Conservation (phyloP, 768 basidiomycete species). For the Suillus weaverae region DNA sequence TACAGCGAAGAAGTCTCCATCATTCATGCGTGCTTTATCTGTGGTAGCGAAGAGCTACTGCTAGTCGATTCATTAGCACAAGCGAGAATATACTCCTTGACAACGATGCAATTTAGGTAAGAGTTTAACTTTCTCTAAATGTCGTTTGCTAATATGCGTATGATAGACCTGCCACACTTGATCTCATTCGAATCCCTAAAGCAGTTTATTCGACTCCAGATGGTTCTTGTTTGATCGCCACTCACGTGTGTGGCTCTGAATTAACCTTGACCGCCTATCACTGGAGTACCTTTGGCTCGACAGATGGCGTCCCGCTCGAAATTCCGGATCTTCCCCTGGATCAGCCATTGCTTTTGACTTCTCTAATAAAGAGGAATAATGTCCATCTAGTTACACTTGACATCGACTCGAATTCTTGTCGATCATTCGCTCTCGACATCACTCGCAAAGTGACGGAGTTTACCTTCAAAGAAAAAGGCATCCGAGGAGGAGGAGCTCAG, state of each 20-base stretch:
- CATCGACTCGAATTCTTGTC: constrained; percentile 27
- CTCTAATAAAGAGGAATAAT: constrained; percentile 41
- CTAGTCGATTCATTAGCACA: constrained; percentile 45
- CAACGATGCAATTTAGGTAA: constrained; percentile 55
- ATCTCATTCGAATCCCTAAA: constrained; percentile 35
- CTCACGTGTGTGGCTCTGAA: constrained; percentile 24
- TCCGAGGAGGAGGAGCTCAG: constrained; percentile 17
- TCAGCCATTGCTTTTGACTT: constrained; percentile 38
- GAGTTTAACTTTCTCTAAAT: constrained; percentile 1
- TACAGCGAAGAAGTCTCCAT: constrained; percentile 36
- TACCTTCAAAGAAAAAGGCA: constrained; percentile 48
- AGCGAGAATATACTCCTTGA: constrained; percentile 53
- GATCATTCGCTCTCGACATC: constrained; percentile 50
- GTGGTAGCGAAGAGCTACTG: constrained; percentile 52
- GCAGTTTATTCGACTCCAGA: constrained; percentile 51
- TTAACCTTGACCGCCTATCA: constrained; percentile 45
- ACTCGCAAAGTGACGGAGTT: constrained; percentile 58
- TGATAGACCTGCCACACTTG: constrained; percentile 45
- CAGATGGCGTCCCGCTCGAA: constrained; percentile 41
- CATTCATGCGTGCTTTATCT: constrained; percentile 42
- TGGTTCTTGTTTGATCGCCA: constrained; percentile 50
- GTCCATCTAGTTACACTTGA: constrained; percentile 47
- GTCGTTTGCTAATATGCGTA: not conserved
- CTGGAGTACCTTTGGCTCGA: constrained; percentile 57
- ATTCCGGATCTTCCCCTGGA: constrained; percentile 28